Evolutionary conservation across 257 asterid genomes (phyloP), one percentile per base, ranked within the genome.

Genomic region (Scutellaria baicalensis): DNA sequence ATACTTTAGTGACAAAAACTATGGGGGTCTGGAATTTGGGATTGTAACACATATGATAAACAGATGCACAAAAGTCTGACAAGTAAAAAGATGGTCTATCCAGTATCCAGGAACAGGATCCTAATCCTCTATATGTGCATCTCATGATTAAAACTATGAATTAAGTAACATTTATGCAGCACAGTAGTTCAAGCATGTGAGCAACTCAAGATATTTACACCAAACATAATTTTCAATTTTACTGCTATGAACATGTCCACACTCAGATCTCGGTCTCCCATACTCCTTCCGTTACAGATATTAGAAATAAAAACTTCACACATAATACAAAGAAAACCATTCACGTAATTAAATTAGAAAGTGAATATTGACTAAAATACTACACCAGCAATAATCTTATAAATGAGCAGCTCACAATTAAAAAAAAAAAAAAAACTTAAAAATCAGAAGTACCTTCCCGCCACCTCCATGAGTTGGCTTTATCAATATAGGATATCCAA

Each of bases 401-500:
- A 39, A 45, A 33, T 47, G 59, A 57, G 63, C 43, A 66, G 21
- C 40, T 13, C n/a, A 31, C 13, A 58, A 65, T 21, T 14, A 49
- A 78, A 47, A 66, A 27, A 71, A 39, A 49, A 78, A 47, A 66
- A 27, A 71, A 39, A 56, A 64, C 40, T 72, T 44, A 67, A 48
- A 63, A 55, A 47, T 27, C 64, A 63, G 71, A 58, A 77, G 71
- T 63, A 89, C 99, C 95, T 91, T 91, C 66, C 99, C 99, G 71
- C 99, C 97, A 76, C 99, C 99, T 74, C 99, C 99, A 85, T 91
- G 99, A 50, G 99, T 93, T 66, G 99, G 99, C 83, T 93, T 93
- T 73, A 93, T 89, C 75, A 93, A 71, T 80, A 93, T 49, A 77
- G 99, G 97, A 91, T 94, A 91, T 68, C 99, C 99, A 72, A 94